phyloP scores from a whole-genome alignment of 2,329 filamentous ascomycete species.

The Clonostachys rosea region DNA sequence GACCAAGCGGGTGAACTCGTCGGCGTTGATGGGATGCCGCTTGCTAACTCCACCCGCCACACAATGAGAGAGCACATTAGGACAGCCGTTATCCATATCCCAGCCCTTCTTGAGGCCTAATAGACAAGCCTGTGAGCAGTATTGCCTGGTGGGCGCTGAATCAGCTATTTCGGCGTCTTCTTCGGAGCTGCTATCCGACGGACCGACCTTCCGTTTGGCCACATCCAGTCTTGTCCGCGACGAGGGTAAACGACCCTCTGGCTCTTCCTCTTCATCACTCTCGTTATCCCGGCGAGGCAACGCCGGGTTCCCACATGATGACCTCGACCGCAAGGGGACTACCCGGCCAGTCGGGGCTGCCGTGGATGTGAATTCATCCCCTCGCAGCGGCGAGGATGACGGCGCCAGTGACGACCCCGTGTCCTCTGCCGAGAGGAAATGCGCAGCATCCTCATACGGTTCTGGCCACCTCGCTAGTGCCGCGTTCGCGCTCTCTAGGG shows the following conservation, averaged over 20 bases:
- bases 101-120: constrained; percentile 7
- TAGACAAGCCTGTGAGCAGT: constrained; percentile 7
- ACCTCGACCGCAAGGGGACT: no score
- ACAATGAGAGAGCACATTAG: neutral
- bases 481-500: no score
- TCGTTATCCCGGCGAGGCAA: no score
- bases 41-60: constrained; percentile 17
- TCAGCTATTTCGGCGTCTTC: neutral
- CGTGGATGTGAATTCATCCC: neutral
- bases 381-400: neutral
- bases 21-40: neutral
- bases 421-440: neutral
- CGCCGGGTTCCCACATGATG: no score
- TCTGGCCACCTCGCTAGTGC: no score
- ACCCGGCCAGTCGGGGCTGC: neutral
- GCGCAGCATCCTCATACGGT: no score
- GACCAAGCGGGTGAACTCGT: neutral
- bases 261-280: no score
- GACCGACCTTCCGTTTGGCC: no score
- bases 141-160: neutral
- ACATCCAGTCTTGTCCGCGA: no score
- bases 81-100: constrained; percentile 6
- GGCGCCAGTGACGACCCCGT: neutral
- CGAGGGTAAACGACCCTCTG: no score
- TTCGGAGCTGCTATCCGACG: neutral